Evolutionary conservation across 305 asterid genomes (phyloP), one percentile per base, ranked within the genome.

Genomic region (Fraxinus platypoda): DNA sequence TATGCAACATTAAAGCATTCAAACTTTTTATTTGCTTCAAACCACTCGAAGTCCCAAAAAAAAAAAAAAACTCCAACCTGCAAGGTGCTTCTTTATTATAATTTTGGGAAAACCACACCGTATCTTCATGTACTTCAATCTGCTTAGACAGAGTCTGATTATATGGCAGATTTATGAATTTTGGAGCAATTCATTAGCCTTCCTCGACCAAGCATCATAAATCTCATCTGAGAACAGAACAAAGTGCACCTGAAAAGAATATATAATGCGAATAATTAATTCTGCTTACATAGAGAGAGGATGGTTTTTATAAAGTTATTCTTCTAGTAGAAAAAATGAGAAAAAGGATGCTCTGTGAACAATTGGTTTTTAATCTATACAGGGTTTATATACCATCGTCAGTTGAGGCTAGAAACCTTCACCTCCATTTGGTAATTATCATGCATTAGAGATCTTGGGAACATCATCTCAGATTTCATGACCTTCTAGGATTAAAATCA

Each of bases 191-290:
- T 92, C 92, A 35, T 86, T 86, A 30, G 97, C 97, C 46, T 87
- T 90, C 81, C 76, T 83, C 88, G 90, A 76, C 99, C 99, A 94
- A 41, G 81, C 95, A 85, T 92, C 90, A 35, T 90, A 95, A 71
- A 92, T 84, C 75, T 94, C 98, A 82, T 95, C 97, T 4, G 83
- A 81, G 86, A 90, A 94, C 75, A 94, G 85, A 83, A 94, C 97
- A 83, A 95, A 95, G 89, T 95, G 98, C 72, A 90, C 95, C 97
- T 93, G 93, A 86, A 88, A 82, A 26, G 21, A 70, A 8, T 7
- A 41, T 46, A 75, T 37, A 54, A 68, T 26, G 74, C 28, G 5
- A 68, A 68, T 26, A 4, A 68, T 28, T 7, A 59, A 8, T 21
- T 21, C 31, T 21, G 12, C 28, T 59, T 2, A 59, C 31, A 2